These are phyloP conservation scores for Zanthoxylum bungeanum DNA, from an alignment of 345 rosid species.

Conservation along the genomic window DNA sequence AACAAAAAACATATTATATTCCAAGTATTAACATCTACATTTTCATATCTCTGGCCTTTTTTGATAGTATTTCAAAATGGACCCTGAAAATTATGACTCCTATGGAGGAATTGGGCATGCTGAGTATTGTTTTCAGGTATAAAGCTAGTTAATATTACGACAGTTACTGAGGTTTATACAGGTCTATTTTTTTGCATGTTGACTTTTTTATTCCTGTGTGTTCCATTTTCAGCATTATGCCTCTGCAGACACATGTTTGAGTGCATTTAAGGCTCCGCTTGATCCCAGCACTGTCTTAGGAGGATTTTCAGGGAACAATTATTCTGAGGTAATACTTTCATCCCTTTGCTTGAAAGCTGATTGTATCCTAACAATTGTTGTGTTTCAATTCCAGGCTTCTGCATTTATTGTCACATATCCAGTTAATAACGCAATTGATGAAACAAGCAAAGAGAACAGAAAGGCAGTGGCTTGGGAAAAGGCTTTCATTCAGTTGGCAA, in stretches of 20 bases:
- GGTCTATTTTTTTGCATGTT: not conserved
- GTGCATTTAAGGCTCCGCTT: conserved; percentile 94
- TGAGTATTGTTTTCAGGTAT: conserved; percentile 92
- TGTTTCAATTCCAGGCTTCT: conserved; percentile 70
- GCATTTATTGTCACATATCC: conserved; percentile 91
- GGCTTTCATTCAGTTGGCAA: conserved; percentile 77
- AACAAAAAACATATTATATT: not conserved
- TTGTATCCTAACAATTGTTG: conserved; percentile 6
- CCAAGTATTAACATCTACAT: conserved; percentile 15
- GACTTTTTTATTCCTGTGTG: conserved; percentile 6
- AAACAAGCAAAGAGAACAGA: conserved; percentile 50
- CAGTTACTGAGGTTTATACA: not conserved
- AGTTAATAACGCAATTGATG: conserved; percentile 72
- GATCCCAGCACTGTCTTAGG: conserved; percentile 96
- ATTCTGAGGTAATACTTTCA: conserved; percentile 68
- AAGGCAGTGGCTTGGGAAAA: conserved; percentile 94
- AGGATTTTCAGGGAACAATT: conserved; percentile 84
- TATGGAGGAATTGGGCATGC: conserved; percentile 83
- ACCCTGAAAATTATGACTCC: conserved; percentile 55
- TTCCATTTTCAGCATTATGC: conserved; percentile 72
- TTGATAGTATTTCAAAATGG: conserved; percentile 84
- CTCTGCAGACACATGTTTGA: conserved; percentile 72
- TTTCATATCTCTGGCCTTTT: conserved; percentile 12
- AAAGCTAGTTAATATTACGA: conserved; percentile 6
- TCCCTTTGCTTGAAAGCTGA: conserved; percentile 13